Base-by-base conservation (phyloP, 192 early-diverging fungal genomes). In the Dimargaris cristalligena region DNA sequence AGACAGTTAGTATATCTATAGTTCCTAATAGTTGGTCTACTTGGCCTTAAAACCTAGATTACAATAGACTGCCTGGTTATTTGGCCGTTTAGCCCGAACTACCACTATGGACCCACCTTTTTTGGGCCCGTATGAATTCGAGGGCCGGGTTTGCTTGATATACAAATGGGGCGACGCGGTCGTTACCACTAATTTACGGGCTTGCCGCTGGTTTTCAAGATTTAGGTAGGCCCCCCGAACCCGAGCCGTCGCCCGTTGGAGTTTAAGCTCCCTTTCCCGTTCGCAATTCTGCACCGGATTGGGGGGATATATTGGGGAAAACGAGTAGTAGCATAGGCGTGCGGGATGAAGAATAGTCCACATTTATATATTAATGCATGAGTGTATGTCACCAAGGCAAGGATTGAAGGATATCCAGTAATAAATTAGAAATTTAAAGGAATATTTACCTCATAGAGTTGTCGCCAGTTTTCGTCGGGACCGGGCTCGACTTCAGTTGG, bases 181-280 rank as follows among this genome's bases (percentile, higher is more conserved):
- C 23, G 54, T 56, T 14, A 56, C 29, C 29, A 56, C 31, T 16
- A 34, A 16, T 29, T 56, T 20, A 13, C 54, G 54, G 9, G 31
- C 20, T 23, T 56, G 10, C 16, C 54, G 54, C 34, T 56, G 54
- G 1, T 33, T 20, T 22, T 31, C 54, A 6, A 34, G 20, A 20
- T 20, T 33, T 23, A 20, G 54, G 34, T 56, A 56, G 29, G 54
- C 54, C 29, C 54, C 54, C 31, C 54, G 54, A 11, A 56, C 54
- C 16, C 54, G 54, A 2, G 54, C 54, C 6, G 54, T 16, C 2
- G 54, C 54, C 16, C 32, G 28, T 33, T 56, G 31, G 9, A 56
- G 16, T 34, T 56, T 56, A 2, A 20, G 54, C 1, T 10, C 31
- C 29, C 29, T 29, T 33, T 56, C 54, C 31, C 34, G 32, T 56